Conservation (phyloP, 129 eudicot genomes). For the Artemisia argyi region DNA sequence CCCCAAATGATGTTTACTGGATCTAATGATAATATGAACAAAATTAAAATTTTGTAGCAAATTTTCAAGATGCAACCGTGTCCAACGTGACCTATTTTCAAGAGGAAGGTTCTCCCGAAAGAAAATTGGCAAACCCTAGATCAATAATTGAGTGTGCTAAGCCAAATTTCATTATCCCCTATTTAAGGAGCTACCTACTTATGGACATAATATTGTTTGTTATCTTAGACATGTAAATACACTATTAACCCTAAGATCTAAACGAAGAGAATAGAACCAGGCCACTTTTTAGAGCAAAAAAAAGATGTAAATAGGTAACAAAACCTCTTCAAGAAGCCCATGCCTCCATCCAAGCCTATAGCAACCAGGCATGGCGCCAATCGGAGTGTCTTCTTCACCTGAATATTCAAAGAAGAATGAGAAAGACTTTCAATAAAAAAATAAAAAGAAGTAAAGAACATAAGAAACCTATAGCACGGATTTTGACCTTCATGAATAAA, state of each 20-base stretch:
- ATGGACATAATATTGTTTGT: no score
- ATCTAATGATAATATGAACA: no score
- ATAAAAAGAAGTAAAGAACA: neutral
- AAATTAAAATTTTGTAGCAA: no score
- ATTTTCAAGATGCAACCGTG: no score
- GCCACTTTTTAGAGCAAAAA: constrained; percentile 7
- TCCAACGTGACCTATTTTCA: no score
- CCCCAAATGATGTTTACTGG: no score
- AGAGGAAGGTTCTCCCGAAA: no score
- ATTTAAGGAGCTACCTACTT: no score
- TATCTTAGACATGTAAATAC: no score
- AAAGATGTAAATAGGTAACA: constrained; percentile 17
- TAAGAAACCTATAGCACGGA: neutral
- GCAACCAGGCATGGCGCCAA: constrained; percentile 99
- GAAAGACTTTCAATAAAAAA: constrained; percentile 12
- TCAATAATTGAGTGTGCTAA: no score
- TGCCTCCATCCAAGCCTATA: constrained; percentile 99
- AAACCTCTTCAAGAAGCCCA: constrained; percentile 94
- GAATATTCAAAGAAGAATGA: constrained; percentile 30
- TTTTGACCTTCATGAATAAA: constrained; percentile 88
- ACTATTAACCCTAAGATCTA: neutral
- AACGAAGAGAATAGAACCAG: neutral
- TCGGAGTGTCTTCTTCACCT: constrained; percentile 97
- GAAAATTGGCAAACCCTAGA: no score
- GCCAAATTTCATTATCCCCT: no score